Evolutionary conservation across 148 eudicot species (phyloP).

Genomic region (Salicornia ramosissima): DNA sequence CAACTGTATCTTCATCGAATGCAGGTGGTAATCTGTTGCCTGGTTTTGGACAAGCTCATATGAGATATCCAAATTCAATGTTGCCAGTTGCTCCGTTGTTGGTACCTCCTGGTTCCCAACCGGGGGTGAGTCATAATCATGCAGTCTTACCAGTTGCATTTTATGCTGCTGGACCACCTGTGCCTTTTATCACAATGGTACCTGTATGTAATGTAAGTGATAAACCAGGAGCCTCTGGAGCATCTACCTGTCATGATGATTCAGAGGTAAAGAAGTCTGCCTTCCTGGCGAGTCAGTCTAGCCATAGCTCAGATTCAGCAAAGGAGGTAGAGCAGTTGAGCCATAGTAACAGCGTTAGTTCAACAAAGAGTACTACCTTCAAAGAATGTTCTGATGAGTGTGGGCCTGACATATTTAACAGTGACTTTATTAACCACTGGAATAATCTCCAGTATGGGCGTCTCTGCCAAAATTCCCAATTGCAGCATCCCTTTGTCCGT

Average conservation of each 20-base stretch:
- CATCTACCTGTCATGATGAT: constrained; percentile 7
- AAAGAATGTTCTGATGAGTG: constrained; percentile 30
- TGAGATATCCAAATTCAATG: constrained; percentile 28
- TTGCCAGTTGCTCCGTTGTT: constrained; percentile 31
- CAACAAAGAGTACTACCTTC: constrained; percentile 16
- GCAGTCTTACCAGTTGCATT: constrained; percentile 34
- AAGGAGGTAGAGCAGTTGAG: constrained; percentile 23
- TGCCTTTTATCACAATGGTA: constrained; percentile 45
- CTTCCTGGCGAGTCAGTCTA: constrained; percentile 17
- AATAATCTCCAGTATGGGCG: constrained; percentile 56
- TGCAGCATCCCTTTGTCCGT: constrained; percentile 30
- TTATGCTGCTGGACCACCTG: constrained; percentile 43
- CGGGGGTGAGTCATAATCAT: constrained; percentile 29
- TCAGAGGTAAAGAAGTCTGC: constrained; percentile 11
- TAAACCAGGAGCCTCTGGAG: constrained; percentile 24
- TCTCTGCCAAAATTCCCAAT: constrained; percentile 35
- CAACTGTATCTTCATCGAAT: constrained; percentile 22
- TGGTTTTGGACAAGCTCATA: constrained; percentile 28
- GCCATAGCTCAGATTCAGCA: constrained; percentile 22
- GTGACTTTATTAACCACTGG: constrained; percentile 55
- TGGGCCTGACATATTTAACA: constrained; percentile 43
- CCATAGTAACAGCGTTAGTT: constrained; percentile 13
- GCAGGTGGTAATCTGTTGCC: constrained; percentile 22
- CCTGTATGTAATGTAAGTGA: constrained; percentile 33
- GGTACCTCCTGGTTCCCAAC: constrained; percentile 33